phyloP scores from a whole-genome alignment of 2,329 filamentous ascomycete genomes.

The Epichloe sp. region DNA sequence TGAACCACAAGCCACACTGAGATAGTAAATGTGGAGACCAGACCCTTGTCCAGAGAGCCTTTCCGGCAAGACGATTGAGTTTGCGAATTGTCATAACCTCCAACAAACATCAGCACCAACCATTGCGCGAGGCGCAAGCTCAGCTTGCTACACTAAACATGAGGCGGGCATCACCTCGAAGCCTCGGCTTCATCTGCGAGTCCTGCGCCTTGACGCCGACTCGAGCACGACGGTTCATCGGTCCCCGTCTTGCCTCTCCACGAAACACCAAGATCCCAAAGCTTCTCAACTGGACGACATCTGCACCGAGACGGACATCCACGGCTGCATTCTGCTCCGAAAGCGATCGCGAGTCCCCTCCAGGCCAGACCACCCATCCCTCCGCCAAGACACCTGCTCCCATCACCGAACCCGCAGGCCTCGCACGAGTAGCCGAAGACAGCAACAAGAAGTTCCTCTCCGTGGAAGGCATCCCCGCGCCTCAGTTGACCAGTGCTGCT shows the following conservation, averaged over 20 bases:
- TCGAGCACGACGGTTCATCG: conserved; percentile 12
- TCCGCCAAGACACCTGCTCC: conserved; percentile 6
- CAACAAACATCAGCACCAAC: not conserved
- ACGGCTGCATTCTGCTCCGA: conserved; percentile 10
- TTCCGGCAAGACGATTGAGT: too few relatives aligned
- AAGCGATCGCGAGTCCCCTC: not conserved
- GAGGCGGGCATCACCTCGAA: conserved; percentile 14
- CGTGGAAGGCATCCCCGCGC: conserved; percentile 30
- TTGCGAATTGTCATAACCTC: too few relatives aligned
- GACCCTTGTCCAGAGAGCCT: too few relatives aligned
- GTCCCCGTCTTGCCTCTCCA: conserved; percentile 12
- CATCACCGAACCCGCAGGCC: conserved; percentile 25
- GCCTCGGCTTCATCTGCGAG: conserved; percentile 28
- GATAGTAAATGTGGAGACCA: too few relatives aligned
- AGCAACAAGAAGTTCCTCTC: conserved; percentile 30
- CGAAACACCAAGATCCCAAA: conserved; percentile 6
- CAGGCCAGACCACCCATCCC: not conserved
- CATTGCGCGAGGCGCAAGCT: not conserved
- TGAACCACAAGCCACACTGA: not conserved
- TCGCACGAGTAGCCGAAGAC: conserved; percentile 28
- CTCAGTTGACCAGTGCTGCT: conserved; percentile 28
- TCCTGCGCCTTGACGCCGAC: conserved; percentile 26
- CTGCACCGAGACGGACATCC: conserved; percentile 14
- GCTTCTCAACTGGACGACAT: conserved; percentile 3
- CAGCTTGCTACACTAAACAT: not conserved